Conservation (phyloP, 2,329 filamentous ascomycete genomes). For the Aspergillus ustus region DNA sequence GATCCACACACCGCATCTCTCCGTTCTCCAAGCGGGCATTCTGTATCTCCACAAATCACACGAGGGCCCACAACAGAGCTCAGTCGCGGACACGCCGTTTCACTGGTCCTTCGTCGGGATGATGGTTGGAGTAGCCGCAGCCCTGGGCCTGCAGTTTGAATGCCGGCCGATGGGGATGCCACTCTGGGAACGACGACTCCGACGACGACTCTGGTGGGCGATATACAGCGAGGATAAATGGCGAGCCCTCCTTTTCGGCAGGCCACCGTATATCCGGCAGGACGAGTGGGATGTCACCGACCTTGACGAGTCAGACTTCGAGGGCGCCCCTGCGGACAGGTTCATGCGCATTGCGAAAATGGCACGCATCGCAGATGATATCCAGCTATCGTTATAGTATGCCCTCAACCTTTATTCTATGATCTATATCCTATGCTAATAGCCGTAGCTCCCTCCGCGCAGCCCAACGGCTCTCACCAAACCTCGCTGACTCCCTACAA, state of each 20-base stretch:
- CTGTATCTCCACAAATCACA: slow-evolving; percentile 36
- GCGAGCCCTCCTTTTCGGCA: slow-evolving; percentile 40
- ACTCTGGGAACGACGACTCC: slow-evolving; percentile 43
- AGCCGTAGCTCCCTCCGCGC: slow-evolving; percentile 33
- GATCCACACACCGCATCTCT: slow-evolving; percentile 37
- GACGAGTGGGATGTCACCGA: slow-evolving; percentile 43
- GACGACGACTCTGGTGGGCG: slow-evolving; percentile 47
- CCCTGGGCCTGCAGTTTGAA: slow-evolving; percentile 44
- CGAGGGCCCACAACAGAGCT: slow-evolving; percentile 26
- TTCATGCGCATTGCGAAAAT: slow-evolving; percentile 18
- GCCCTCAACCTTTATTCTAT: slow-evolving; percentile 8
- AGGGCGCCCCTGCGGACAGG: neutral
- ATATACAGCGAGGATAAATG: slow-evolving; percentile 48
- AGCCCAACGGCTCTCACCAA: slow-evolving; percentile 34
- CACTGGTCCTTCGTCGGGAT: slow-evolving; percentile 45
- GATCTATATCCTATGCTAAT: neutral
- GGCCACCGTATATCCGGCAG: slow-evolving; percentile 40
- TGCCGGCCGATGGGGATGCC: slow-evolving; percentile 45
- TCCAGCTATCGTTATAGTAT: slow-evolving; percentile 39
- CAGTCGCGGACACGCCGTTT: slow-evolving; percentile 39
- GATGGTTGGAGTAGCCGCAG: slow-evolving; percentile 39
- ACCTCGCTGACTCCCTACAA: slow-evolving; percentile 36
- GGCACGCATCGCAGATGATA: slow-evolving; percentile 36
- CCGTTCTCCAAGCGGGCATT: slow-evolving; percentile 38
- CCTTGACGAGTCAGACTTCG: slow-evolving; percentile 36